Conservation (phyloP, 1,284 basidiomycete genomes). For the Cutaneotrichosporon mucoides region DNA sequence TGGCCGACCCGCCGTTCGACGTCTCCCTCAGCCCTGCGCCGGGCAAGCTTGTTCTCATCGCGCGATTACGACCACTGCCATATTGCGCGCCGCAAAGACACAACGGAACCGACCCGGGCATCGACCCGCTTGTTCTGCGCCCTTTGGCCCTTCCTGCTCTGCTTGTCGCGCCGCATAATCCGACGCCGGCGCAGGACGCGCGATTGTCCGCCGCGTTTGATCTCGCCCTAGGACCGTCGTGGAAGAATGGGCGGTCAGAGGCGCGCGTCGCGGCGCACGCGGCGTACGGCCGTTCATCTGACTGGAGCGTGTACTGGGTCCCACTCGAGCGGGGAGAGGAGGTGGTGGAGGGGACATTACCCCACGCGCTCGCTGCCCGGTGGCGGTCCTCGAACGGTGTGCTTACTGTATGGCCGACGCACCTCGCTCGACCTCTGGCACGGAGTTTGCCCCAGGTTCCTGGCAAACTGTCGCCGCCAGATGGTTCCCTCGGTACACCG, state of each 20-base stretch:
- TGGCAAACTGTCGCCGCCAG: neutral
- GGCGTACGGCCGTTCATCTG: slow-evolving; percentile 9
- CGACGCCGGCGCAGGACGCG: slow-evolving; percentile 20
- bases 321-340: slow-evolving; percentile 15
- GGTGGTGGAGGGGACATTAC: slow-evolving; percentile 13
- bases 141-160: slow-evolving; percentile 29
- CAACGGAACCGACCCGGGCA: neutral
- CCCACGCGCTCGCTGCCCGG: slow-evolving; percentile 5
- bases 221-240: slow-evolving; percentile 19
- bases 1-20: slow-evolving; percentile 12
- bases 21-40: slow-evolving; percentile 14
- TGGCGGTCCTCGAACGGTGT: slow-evolving; percentile 29
- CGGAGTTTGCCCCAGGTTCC: neutral
- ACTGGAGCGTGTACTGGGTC: slow-evolving; percentile 38
- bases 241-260: slow-evolving; percentile 24
- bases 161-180: slow-evolving; percentile 15
- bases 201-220: slow-evolving; percentile 13
- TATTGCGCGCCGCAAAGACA: slow-evolving; percentile 10
- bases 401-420: slow-evolving; percentile 41
- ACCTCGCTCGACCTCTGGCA: slow-evolving; percentile 21
- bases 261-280: slow-evolving; percentile 19
- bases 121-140: slow-evolving; percentile 13
- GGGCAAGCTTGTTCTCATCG: slow-evolving; percentile 4
- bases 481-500: slow-evolving; percentile 7
- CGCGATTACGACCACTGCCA: slow-evolving; percentile 4